phyloP scores from a whole-genome alignment of 108 stramenopile genomes.

The Cyclotella atomus region DNA sequence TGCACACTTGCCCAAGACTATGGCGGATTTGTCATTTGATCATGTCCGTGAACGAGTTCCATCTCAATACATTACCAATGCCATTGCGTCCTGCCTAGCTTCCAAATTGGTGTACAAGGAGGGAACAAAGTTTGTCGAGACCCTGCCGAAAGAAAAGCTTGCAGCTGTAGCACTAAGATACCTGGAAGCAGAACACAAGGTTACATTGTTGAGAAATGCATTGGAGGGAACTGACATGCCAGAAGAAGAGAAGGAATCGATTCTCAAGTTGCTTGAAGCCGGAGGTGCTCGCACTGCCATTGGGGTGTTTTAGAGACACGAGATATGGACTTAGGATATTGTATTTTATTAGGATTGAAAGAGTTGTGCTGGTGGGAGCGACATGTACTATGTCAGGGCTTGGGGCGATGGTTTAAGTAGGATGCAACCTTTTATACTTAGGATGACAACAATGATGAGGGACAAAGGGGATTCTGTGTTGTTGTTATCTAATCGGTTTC shows the following conservation, averaged over 20 bases:
- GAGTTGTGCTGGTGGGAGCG: background rate
- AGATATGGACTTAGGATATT: background rate
- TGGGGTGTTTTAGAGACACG: constrained; percentile 35
- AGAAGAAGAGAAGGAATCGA: constrained; percentile 67
- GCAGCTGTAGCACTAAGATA: constrained; percentile 77
- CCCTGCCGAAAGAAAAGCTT: constrained; percentile 69
- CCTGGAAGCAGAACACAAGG: constrained; percentile 81
- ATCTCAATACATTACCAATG: constrained; percentile 92
- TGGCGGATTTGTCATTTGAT: constrained; percentile 89
- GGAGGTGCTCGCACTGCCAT: constrained; percentile 88
- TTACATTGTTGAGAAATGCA: constrained; percentile 62
- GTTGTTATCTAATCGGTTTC: too few species aligned
- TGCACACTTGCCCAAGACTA: constrained; percentile 84
- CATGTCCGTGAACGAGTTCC: constrained; percentile 78
- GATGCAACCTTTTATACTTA: too few species aligned
- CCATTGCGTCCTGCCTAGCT: constrained; percentile 90
- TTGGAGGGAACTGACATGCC: constrained; percentile 64
- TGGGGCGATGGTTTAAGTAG: too few species aligned
- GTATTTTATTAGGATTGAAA: background rate
- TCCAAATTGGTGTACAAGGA: constrained; percentile 97
- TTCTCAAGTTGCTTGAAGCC: constrained; percentile 75
- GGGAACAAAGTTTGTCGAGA: constrained; percentile 92
- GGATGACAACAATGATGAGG: too few species aligned
- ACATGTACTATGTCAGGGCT: too few species aligned
- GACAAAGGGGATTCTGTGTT: too few species aligned